Evolutionary conservation across 306 rosid genomes (phyloP).

Genomic region (Trifolium fragiferum): DNA sequence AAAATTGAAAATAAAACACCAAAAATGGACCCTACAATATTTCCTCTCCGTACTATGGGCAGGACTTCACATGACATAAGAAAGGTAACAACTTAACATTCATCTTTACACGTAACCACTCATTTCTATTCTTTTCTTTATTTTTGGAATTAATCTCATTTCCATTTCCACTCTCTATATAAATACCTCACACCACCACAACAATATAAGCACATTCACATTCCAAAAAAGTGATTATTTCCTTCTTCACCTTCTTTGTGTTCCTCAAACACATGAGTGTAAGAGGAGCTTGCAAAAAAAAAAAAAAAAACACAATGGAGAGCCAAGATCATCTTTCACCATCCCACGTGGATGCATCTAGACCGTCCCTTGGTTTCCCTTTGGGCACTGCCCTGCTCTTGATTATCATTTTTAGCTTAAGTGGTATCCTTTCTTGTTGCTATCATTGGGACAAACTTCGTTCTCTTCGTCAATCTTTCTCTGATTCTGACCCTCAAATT

Average conservation of each 20-base stretch:
- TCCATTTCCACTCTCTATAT: slow-evolving; percentile 6
- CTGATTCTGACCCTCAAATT: slow-evolving; percentile 39
- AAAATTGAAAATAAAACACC: slow-evolving; percentile 5
- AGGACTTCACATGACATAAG: slow-evolving; percentile 38
- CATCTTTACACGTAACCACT: slow-evolving; percentile 40
- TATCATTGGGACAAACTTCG: slow-evolving; percentile 97
- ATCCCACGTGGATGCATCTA: slow-evolving; percentile 74
- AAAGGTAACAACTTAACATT: slow-evolving; percentile 22
- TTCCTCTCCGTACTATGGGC: slow-evolving; percentile 71
- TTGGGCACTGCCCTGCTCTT: slow-evolving; percentile 94
- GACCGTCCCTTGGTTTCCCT: slow-evolving; percentile 95
- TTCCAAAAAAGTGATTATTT: background rate
- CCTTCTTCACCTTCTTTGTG: background rate
- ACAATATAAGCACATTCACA: background rate
- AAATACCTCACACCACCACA: background rate
- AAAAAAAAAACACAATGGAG: slow-evolving; percentile 53
- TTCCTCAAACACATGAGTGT: slow-evolving; percentile 53
- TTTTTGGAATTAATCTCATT: background rate
- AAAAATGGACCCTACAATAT: slow-evolving; percentile 36
- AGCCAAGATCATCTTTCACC: slow-evolving; percentile 72
- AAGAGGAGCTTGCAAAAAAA: background rate
- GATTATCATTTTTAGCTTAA: slow-evolving; percentile 81
- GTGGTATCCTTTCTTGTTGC: slow-evolving; percentile 96
- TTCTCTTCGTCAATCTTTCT: slow-evolving; percentile 66
- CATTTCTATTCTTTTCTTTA: background rate